A percentile compares a stretch with the other conserved stretches of the same genome.
Conservation (phyloP, 768 basidiomycete species). For the Mycena kentingensis region DNA sequence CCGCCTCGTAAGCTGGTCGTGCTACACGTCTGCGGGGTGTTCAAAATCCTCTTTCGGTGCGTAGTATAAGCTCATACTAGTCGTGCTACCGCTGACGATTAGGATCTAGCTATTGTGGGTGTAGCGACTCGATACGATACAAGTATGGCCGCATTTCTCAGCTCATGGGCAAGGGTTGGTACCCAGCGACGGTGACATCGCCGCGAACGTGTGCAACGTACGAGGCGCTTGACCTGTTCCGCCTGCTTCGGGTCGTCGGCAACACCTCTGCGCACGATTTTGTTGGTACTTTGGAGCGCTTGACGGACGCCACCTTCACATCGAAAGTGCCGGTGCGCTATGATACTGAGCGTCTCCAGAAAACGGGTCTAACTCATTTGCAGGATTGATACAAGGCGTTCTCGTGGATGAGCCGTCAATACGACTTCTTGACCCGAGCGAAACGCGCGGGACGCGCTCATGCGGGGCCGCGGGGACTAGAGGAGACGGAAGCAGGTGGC, state of each 20-base stretch:
- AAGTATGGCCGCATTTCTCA: not conserved
- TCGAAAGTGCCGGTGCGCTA: constrained; percentile 1
- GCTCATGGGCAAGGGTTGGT: constrained; percentile 16
- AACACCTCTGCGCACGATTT: constrained; percentile 18
- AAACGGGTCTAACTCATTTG: not conserved
- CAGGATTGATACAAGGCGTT: constrained; percentile 12
- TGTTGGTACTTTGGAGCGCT: constrained; percentile 7
- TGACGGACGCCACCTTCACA: not conserved
- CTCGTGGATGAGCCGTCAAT: not conserved
- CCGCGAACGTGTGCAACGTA: constrained; percentile 17
- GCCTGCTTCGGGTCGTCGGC: constrained; percentile 9
- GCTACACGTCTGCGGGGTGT: constrained; percentile 1
- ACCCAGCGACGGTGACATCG: constrained; percentile 11
- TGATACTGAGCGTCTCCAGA: not conserved
- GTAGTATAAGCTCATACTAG: not conserved
- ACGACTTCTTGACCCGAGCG: not conserved
- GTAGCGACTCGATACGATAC: not conserved
- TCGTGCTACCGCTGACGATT: not conserved
- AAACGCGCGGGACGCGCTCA: constrained; percentile 18
- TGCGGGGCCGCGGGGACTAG: not conserved
- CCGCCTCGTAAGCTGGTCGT: constrained; percentile 7
- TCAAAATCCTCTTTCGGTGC: constrained; percentile 1
- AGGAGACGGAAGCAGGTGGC: constrained; percentile 3
- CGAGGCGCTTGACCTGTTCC: constrained; percentile 13
- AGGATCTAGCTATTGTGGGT: not conserved